Evolutionary conservation across 2,329 filamentous ascomycete genomes (phyloP).

Genomic region (Hypomyces perniciosus): DNA sequence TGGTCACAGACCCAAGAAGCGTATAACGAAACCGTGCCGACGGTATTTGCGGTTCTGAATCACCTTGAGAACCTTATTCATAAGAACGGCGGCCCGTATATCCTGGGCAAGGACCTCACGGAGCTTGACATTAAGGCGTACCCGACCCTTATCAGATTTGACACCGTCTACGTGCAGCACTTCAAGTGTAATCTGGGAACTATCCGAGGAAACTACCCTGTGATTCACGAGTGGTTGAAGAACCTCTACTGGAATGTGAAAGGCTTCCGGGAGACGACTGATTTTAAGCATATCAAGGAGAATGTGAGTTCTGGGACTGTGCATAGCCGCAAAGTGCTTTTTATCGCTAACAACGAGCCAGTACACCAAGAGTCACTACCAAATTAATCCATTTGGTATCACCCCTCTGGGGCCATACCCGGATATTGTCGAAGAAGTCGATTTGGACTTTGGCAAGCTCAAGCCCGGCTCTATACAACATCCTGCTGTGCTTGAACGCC

Average conservation of each 20-base stretch:
- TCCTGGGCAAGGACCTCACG: constrained; percentile 59
- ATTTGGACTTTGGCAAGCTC: constrained; percentile 17
- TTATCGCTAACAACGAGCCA: constrained; percentile 3
- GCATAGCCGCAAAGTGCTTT: neutral
- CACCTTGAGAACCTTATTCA: constrained; percentile 54
- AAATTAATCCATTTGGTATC: constrained; percentile 23
- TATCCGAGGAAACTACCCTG: constrained; percentile 58
- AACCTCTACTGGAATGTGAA: constrained; percentile 62
- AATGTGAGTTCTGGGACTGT: constrained; percentile 24
- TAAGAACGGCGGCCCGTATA: constrained; percentile 42
- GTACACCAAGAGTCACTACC: constrained; percentile 23
- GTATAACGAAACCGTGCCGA: constrained; percentile 55
- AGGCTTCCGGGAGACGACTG: constrained; percentile 48
- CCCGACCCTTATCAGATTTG: constrained; percentile 61
- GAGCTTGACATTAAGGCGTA: constrained; percentile 64
- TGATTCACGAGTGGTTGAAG: constrained; percentile 62
- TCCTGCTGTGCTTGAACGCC: constrained; percentile 19
- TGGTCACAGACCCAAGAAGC: constrained; percentile 61
- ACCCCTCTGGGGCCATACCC: constrained; percentile 23
- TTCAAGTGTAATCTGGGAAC: constrained; percentile 61
- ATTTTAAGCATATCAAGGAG: constrained; percentile 65
- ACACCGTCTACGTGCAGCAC: constrained; percentile 61
- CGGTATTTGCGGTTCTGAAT: constrained; percentile 61
- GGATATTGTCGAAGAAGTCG: constrained; percentile 18
- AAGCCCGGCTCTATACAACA: constrained; percentile 18